A percentile compares a stretch with the other conserved stretches of the same genome.
Evolutionary conservation across 2,329 filamentous ascomycete species (phyloP).

Genomic region (Fusarium phyllophilum): DNA sequence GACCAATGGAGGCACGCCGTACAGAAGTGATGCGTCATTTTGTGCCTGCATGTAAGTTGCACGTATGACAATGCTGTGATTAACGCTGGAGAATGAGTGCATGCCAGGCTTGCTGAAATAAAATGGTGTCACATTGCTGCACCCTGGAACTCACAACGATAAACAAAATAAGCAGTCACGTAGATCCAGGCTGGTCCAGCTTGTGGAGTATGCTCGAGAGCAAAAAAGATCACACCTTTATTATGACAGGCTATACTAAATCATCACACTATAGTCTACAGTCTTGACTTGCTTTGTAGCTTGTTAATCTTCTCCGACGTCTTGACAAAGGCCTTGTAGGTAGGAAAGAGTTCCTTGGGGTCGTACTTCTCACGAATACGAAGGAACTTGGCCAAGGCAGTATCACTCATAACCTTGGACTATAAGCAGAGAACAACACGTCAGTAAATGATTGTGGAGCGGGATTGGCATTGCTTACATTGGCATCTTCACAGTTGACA

Average conservation of each 20-base stretch:
- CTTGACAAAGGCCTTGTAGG: background rate
- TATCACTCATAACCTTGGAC: background rate
- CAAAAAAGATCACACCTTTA: background rate
- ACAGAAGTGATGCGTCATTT: background rate
- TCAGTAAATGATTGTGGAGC: background rate
- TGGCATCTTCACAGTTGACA: background rate
- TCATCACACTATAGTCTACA: background rate
- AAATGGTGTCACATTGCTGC: background rate
- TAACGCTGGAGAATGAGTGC: too few relatives aligned
- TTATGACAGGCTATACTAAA: background rate
- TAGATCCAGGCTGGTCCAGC: background rate
- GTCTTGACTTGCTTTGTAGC: background rate
- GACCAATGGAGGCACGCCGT: background rate
- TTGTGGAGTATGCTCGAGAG: background rate
- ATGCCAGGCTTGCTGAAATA: too few relatives aligned
- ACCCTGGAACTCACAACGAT: too few relatives aligned
- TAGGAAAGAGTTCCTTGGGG: background rate
- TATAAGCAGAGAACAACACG: background rate
- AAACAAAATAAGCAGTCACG: background rate
- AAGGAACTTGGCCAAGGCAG: background rate
- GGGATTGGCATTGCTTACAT: background rate
- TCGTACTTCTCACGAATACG: slow-evolving; percentile 4
- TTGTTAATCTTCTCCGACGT: background rate
- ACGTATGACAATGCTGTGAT: background rate
- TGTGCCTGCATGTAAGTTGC: too few relatives aligned